Evolutionary conservation across 352 stramenopile genomes (phyloP), one percentile per base, ranked within the genome.

Genomic region (Globisporangium spinosum): DNA sequence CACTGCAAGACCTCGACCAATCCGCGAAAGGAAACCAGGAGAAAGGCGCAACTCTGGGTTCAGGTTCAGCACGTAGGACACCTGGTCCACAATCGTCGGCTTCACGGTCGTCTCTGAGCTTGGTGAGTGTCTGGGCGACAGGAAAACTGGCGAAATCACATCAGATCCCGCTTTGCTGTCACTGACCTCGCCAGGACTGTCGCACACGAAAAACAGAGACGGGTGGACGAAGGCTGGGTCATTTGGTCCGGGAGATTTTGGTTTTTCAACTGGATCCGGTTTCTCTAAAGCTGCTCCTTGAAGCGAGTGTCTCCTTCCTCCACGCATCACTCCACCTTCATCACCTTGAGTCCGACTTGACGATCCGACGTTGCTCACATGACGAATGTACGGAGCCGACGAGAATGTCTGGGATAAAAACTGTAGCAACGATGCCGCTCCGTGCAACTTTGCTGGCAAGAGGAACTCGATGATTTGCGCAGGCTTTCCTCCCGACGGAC

Each of bases 31-130:
- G 70, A 94, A 96, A 3, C 77, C 81, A 61, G 81, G 80, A 3
- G 86, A 91, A 17, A 93, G 75, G 4, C 88, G 80, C 43, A 96
- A 72, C 66, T 96, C 88, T 1, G 88, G 84, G 35, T 94, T 96
- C 53, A 96, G 59, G 63, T 96, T 96, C 56, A 96, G 64, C 27
- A 93, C 82, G 43, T 94, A 96, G 2, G 80, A 80, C 20, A 75
- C 72, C 1, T 89, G 72, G 15, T 77, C 81, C n/a, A 74, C 51
- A n/a, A 60, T 51, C 2, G 60, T 62, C 22, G 57, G 58, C 25
- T 64, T 63, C 7, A 54, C 51, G 2, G 17, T 61, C 27, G 22
- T 35, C 12, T 34, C 29, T 40, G 53, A 7, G 20, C 32, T 61
- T 22, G 12, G 20, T 22, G 25, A 53, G 22, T 53, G 45, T 10